Evolutionary conservation across 1,139 yeast species (phyloP).

Genomic region (Pneumocystis wakefieldiae): DNA sequence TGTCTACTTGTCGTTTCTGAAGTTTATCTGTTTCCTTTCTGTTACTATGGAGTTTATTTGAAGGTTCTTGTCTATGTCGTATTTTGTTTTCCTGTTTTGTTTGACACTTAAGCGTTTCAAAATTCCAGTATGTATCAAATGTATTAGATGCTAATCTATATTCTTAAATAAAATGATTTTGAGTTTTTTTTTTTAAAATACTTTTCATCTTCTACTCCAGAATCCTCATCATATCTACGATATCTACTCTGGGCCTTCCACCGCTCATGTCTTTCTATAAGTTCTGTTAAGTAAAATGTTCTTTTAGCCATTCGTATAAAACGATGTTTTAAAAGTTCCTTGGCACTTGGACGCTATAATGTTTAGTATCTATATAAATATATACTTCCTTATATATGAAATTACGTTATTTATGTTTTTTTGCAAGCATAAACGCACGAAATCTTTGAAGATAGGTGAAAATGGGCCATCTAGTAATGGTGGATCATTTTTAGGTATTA

Average conservation of each 20-base stretch:
- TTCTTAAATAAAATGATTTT: not conserved
- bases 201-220: constrained; percentile 1
- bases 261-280: constrained; percentile 12
- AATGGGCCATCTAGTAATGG: constrained; percentile 41
- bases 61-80: not conserved
- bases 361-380: not conserved
- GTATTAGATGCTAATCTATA: not conserved
- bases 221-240: constrained; percentile 1
- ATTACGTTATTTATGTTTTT: constrained; percentile 35
- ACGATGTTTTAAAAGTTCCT: constrained; percentile 15
- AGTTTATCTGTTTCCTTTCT: not conserved
- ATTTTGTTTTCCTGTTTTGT: not conserved
- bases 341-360: constrained; percentile 17
- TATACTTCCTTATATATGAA: not conserved
- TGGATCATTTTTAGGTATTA: constrained; percentile 54
- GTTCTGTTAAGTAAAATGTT: constrained; percentile 11
- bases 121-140: not conserved
- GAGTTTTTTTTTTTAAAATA: not conserved
- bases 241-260: constrained; percentile 7
- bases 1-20: not conserved
- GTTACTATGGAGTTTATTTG: not conserved
- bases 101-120: not conserved
- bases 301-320: constrained; percentile 15
- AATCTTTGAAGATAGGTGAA: constrained; percentile 41
- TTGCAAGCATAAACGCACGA: constrained; percentile 43